Conservation (phyloP, 208 protist species). For the Leishmania turanica region DNA sequence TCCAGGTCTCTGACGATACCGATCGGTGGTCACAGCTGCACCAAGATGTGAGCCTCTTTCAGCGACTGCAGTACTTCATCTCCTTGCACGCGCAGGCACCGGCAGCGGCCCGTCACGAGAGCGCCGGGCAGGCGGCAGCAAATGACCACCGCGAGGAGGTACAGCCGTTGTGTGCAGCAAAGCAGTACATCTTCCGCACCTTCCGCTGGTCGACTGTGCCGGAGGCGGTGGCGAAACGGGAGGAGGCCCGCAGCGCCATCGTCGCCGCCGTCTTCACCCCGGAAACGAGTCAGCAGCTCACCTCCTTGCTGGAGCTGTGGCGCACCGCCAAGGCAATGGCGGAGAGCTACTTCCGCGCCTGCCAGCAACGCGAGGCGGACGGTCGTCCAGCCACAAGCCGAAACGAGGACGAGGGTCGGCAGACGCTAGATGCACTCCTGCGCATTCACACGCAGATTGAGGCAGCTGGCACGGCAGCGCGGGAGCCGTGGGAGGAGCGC, state of each 20-base stretch:
- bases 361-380: conserved; percentile 24
- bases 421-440: conserved; percentile 65
- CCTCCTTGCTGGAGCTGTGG: conserved; percentile 58
- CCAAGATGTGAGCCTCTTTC: conserved; percentile 47
- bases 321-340: conserved; percentile 55
- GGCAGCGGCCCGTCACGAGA: background rate
- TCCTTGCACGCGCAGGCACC: conserved; percentile 12
- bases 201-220: conserved; percentile 45
- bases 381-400: conserved; percentile 8
- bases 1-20: conserved; percentile 39
- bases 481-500: conserved; percentile 39
- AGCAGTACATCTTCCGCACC: conserved; percentile 25
- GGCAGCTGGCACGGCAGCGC: conserved; percentile 28
- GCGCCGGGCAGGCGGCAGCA: background rate
- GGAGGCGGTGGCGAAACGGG: conserved; percentile 53
- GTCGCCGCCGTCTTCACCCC: conserved; percentile 54
- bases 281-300: conserved; percentile 43
- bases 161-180: background rate
- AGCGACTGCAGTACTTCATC: conserved; percentile 61
- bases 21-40: conserved; percentile 44
- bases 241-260: conserved; percentile 45
- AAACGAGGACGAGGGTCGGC: conserved; percentile 20
- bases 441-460: conserved; percentile 58
- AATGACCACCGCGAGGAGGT: background rate
- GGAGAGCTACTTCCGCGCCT: conserved; percentile 61